These are phyloP conservation scores for Cryphonectria nitschkei DNA, from an alignment of 2,329 filamentous ascomycete species.

Conservation along the genomic window DNA sequence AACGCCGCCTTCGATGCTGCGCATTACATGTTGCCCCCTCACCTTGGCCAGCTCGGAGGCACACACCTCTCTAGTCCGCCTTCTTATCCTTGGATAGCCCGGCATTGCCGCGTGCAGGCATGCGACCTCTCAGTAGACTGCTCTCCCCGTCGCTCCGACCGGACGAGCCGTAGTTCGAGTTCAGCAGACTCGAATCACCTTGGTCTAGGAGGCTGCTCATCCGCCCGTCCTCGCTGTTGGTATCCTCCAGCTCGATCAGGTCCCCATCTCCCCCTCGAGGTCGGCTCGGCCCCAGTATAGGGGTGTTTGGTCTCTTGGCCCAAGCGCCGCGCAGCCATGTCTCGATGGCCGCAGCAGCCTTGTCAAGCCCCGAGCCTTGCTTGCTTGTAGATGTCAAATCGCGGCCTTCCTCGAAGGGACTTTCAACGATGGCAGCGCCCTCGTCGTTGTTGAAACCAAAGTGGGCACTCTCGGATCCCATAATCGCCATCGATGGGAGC, in stretches of 20 bases:
- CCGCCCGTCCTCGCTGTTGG: slow-evolving; percentile 58
- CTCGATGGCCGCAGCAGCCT: slow-evolving; percentile 85
- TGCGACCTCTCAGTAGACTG: slow-evolving; percentile 42
- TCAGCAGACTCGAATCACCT: slow-evolving; percentile 36
- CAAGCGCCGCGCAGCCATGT: slow-evolving; percentile 88
- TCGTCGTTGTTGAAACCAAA: slow-evolving; percentile 55
- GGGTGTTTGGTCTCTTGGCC: slow-evolving; percentile 61
- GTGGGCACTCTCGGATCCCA: slow-evolving; percentile 62
- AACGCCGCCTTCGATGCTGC: slow-evolving; percentile 25
- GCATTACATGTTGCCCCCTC: not conserved
- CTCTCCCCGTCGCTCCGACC: slow-evolving; percentile 45
- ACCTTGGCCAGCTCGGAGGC: not conserved
- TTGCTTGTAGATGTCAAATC: slow-evolving; percentile 46
- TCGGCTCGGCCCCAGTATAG: slow-evolving; percentile 43
- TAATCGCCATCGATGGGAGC: slow-evolving; percentile 67
- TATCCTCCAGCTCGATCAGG: slow-evolving; percentile 73
- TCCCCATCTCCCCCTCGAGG: slow-evolving; percentile 55
- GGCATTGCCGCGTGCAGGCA: slow-evolving; percentile 33
- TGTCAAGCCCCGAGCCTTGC: slow-evolving; percentile 67
- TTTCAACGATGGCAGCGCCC: slow-evolving; percentile 52
- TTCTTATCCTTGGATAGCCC: slow-evolving; percentile 48
- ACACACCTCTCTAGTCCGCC: slow-evolving; percentile 42
- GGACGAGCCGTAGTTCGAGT: slow-evolving; percentile 41
- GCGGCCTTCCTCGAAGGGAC: slow-evolving; percentile 53
- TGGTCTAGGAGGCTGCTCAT: slow-evolving; percentile 21